Evolutionary conservation across 2,329 filamentous ascomycete species (phyloP).

Genomic region (Arthrinium phaeospermum): DNA sequence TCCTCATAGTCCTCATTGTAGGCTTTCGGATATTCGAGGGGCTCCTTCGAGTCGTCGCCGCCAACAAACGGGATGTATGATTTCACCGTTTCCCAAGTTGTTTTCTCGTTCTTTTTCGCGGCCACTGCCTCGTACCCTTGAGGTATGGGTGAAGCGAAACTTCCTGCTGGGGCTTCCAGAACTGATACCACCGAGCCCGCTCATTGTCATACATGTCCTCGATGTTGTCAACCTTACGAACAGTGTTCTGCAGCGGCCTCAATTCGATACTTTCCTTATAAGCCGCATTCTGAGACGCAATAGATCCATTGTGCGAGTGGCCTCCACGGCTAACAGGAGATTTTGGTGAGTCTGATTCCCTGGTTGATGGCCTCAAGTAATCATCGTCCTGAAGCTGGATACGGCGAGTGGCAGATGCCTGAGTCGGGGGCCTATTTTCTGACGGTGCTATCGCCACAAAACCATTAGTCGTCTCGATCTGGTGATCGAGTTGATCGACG

Average conservation of each 20-base stretch:
- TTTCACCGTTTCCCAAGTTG: constrained; percentile 58
- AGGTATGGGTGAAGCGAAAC: constrained; percentile 66
- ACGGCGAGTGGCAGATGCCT: constrained; percentile 36
- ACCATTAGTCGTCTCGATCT: constrained; percentile 61
- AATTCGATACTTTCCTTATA: constrained; percentile 41
- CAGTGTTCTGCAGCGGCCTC: constrained; percentile 53
- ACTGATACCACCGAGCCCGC: constrained; percentile 62
- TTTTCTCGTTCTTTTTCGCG: constrained; percentile 52
- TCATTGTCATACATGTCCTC: constrained; percentile 56
- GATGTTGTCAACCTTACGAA: constrained; percentile 54
- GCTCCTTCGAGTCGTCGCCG: constrained; percentile 44
- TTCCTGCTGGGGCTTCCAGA: constrained; percentile 68
- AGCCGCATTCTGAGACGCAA: constrained; percentile 46
- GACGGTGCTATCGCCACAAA: constrained; percentile 47
- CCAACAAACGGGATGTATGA: constrained; percentile 55
- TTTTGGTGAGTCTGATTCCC: constrained; percentile 25
- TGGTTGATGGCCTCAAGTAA: constrained; percentile 33
- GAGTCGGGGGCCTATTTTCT: constrained; percentile 29
- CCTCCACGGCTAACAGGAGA: constrained; percentile 20
- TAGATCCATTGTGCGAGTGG: constrained; percentile 40
- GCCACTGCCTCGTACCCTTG: constrained; percentile 57
- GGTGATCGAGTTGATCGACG: constrained; percentile 56
- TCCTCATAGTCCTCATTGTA: constrained; percentile 63
- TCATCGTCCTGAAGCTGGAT: constrained; percentile 43
- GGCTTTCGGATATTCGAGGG: constrained; percentile 64